Evolutionary conservation across 2,329 filamentous ascomycete genomes (phyloP), one percentile per base, ranked within the genome.

Genomic region (Lachnellula suecica): DNA sequence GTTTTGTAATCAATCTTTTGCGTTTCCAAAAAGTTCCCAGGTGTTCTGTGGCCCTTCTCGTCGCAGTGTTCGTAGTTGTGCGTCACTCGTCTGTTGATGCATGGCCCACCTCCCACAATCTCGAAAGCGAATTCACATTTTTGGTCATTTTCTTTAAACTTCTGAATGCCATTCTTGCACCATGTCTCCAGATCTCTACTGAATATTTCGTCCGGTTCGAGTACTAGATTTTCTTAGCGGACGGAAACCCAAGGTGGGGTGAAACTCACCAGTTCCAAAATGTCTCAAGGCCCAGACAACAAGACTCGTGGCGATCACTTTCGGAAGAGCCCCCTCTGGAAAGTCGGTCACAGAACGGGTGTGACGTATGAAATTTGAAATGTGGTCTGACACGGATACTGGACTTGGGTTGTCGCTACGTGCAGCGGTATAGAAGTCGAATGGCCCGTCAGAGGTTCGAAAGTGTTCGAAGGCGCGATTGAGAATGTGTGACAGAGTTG

Each of bases 351-450:
- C 23, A 8, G 35, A 29, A 44, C 38, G 24, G 9, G 45, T 17
- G 11, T 55, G 56, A 13, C 58, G 53, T 17, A 60, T 44, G 38
- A 60, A 60, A 44, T 60, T 60, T 17, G 56, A 47, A 24, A 60
- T 51, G 45, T 60, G 58, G 34, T 59, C 53, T 20, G 35, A 44
- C 20, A 53, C 50, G 3, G 53, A 54, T 13, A 41, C 22, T 7
- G 58, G 58, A 20, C 50, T 59, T 11, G 58, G 58, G 20, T 59
- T 60, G 37, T 58, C 56, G 19, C 47, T 49, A 10, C 58, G 34
- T 19, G 56, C 53, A 24, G 58, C 58, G 13, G 44, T 45, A 29
- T 52, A 60, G 48, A 60, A 60, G 34, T 59, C 56, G 42, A 60
- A 59, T 1, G 58, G 58, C 4, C 56, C 38, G 20, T 60, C 58